Conservation (phyloP, 2,329 filamentous ascomycete genomes). For the Thelonectria discophora region DNA sequence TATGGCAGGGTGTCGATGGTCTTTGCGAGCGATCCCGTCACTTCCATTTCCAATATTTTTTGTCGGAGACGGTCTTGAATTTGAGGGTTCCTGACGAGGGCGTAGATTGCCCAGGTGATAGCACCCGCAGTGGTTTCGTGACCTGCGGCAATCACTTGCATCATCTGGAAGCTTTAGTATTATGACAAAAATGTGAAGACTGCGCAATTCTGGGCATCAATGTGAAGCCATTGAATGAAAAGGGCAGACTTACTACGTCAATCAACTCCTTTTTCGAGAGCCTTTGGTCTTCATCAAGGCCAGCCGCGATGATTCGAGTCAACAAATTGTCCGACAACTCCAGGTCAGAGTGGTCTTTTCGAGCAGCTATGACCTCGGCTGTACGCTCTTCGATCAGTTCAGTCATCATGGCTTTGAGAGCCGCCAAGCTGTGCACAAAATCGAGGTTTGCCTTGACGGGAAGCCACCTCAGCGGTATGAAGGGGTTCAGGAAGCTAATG, state of each 20-base stretch:
- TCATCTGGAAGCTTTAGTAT: not conserved
- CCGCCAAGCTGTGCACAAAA: not conserved
- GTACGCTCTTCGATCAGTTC: not conserved
- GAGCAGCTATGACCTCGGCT: not conserved
- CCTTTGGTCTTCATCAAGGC: constrained; percentile 1
- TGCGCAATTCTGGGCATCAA: not conserved
- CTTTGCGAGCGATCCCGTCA: constrained; percentile 1
- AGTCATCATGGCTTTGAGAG: not conserved
- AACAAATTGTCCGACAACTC: constrained; percentile 18
- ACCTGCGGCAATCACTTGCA: constrained; percentile 24
- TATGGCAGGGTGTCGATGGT: constrained; percentile 12
- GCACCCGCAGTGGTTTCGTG: constrained; percentile 30
- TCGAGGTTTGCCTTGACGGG: not conserved
- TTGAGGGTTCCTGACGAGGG: constrained; percentile 4
- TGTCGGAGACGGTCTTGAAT: not conserved
- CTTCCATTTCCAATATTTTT: constrained; percentile 5
- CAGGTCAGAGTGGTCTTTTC: not conserved
- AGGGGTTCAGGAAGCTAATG: not conserved
- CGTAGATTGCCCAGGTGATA: constrained; percentile 14
- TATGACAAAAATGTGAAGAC: not conserved
- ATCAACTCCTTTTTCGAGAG: constrained; percentile 27
- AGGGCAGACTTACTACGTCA: constrained; percentile 21
- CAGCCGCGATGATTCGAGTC: constrained; percentile 27
- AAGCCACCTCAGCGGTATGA: not conserved
- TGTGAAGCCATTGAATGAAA: not conserved